Evolutionary conservation across 2,329 filamentous ascomycete genomes (phyloP).

Genomic region (Talaromyces sp.): DNA sequence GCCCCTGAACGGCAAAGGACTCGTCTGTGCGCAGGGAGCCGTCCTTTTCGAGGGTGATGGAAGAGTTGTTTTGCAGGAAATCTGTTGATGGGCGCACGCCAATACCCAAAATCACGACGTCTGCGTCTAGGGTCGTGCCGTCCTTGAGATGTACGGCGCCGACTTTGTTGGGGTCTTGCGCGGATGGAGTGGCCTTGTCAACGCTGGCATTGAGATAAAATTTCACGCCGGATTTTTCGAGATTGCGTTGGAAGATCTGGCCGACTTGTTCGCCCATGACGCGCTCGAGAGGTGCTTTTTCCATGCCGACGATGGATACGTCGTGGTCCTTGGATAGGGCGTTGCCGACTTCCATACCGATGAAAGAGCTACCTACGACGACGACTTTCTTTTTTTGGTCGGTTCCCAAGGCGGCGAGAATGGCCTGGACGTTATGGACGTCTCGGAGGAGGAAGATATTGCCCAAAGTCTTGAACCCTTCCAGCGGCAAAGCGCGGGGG

Average conservation of each 20-base stretch:
- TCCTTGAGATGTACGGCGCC: slow-evolving; percentile 79
- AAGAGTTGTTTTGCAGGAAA: slow-evolving; percentile 68
- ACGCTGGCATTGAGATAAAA: slow-evolving; percentile 79
- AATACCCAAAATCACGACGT: slow-evolving; percentile 85
- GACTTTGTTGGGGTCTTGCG: slow-evolving; percentile 62
- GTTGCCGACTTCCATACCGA: slow-evolving; percentile 95
- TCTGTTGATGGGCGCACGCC: slow-evolving; percentile 82
- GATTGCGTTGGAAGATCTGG: slow-evolving; percentile 66
- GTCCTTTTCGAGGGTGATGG: slow-evolving; percentile 68
- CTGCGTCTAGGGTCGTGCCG: slow-evolving; percentile 75
- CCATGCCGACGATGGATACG: slow-evolving; percentile 85
- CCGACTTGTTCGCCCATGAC: slow-evolving; percentile 81
- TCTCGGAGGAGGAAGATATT: slow-evolving; percentile 84
- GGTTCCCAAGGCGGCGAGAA: slow-evolving; percentile 69
- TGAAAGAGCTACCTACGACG: slow-evolving; percentile 88
- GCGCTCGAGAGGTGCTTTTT: slow-evolving; percentile 74
- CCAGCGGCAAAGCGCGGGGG: slow-evolving; percentile 67
- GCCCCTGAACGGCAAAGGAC: slow-evolving; percentile 61
- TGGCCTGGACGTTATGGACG: slow-evolving; percentile 70
- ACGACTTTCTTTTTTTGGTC: slow-evolving; percentile 82
- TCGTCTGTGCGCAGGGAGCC: slow-evolving; percentile 81
- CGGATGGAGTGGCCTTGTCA: slow-evolving; percentile 71
- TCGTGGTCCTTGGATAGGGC: slow-evolving; percentile 71
- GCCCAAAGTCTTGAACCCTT: slow-evolving; percentile 75
- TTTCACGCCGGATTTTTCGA: slow-evolving; percentile 83